phyloP scores from a whole-genome alignment of 495 filamentous ascomycete species.

The Lasiosphaeria ovina region DNA sequence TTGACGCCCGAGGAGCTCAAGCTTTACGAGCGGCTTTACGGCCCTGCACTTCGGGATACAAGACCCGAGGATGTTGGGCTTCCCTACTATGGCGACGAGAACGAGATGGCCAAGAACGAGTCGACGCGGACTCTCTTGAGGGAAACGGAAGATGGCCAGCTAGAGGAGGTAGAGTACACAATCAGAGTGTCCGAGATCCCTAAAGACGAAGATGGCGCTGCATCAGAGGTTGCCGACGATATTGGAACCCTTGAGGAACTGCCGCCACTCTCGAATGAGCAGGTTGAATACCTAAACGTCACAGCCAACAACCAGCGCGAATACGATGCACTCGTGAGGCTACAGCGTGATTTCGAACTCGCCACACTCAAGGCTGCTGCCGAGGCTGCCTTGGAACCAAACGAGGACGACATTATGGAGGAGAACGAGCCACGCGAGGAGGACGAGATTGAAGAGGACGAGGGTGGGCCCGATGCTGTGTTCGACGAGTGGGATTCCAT shows the following conservation, averaged over 20 bases:
- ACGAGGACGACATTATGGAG: slow-evolving; percentile 49
- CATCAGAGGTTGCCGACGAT: slow-evolving; percentile 14
- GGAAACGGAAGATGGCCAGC: slow-evolving; percentile 57
- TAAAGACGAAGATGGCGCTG: background rate
- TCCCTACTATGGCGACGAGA: slow-evolving; percentile 29
- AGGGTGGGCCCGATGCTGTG: slow-evolving; percentile 35
- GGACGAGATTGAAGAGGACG: slow-evolving; percentile 39
- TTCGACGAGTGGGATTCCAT: slow-evolving; percentile 27
- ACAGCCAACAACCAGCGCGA: slow-evolving; percentile 51
- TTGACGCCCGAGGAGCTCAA: slow-evolving; percentile 66
- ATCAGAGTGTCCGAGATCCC: slow-evolving; percentile 5
- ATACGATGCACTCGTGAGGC: slow-evolving; percentile 45
- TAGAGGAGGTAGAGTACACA: slow-evolving; percentile 58
- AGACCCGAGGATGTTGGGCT: slow-evolving; percentile 56
- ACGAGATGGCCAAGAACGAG: slow-evolving; percentile 20
- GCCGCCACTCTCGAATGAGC: slow-evolving; percentile 14
- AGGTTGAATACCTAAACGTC: slow-evolving; percentile 40
- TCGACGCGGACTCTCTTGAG: slow-evolving; percentile 42
- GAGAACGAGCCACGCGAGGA: slow-evolving; percentile 28
- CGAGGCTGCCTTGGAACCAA: slow-evolving; percentile 45
- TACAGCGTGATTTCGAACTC: slow-evolving; percentile 53
- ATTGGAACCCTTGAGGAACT: background rate
- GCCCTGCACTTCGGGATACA: slow-evolving; percentile 59
- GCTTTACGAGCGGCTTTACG: slow-evolving; percentile 80
- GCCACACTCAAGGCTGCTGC: slow-evolving; percentile 46